Evolutionary conservation across 805 yeast species (phyloP), one percentile per base, ranked within the genome.

Genomic region (Spathaspora passalidarum): DNA sequence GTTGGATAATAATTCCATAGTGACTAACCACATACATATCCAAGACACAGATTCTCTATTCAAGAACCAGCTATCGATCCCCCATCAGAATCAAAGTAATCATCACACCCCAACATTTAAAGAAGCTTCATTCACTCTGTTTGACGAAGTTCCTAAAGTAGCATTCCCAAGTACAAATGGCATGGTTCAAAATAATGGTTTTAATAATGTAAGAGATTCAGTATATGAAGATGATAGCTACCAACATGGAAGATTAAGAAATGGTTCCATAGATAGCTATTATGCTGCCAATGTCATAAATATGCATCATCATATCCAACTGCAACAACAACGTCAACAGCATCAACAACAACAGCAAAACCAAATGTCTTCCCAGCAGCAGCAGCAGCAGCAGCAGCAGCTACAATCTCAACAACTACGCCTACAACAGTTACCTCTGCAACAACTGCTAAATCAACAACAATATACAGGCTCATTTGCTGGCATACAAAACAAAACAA

Each of bases 251-350:
- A 25, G 45, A 21, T 25, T 49, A 22, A 43, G 54, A 47, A 50
- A 50, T 26, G 54, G 51, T 11, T 52, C 57, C 11, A 51, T 56
- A 9, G 58, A 54, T 37, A 51, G 57, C 40, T 52, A 54, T 45
- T 51, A 54, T 35, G 49, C 51, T 25, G 45, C 51, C 5, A 48
- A 48, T 42, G 44, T 44, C 6, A 44, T 46, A 29, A 49, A 44
- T 32, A 23, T 20, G 45, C 19, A 32, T 17, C 47, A 38, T 25
- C 47, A 34, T 29, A 37, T 45, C 37, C 38, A 35, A 34, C 23
- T 35, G 17, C 20, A 23, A 26, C 21, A 32, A 14, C 34, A 21
- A 23, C 19, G 38, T 29, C 36, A 42, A n/a, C 38, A 37, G 18
- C 38, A 38, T 17, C 32, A 34, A 14, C 44, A 34, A 13, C 47